Conservation (phyloP, 1,284 basidiomycete species). For the Sphaerobolus stellatus region DNA sequence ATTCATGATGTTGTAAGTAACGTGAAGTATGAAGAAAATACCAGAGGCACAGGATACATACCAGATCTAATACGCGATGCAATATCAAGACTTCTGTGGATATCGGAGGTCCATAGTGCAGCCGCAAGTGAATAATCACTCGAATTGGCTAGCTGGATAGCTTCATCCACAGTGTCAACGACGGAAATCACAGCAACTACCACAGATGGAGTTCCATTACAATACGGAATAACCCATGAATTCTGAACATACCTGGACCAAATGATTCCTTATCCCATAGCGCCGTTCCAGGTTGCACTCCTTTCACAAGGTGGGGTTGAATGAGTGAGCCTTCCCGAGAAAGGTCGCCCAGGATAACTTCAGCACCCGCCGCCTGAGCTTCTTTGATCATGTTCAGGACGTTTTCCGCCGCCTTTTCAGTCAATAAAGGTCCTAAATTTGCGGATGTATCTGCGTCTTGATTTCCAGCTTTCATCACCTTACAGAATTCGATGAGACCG, state of each 20-base stretch:
- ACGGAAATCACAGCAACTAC: no score
- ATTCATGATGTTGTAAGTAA: no score
- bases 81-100: slow-evolving; percentile 42
- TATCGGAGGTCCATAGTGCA: slow-evolving; percentile 60
- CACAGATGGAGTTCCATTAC: background rate
- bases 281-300: slow-evolving; percentile 49
- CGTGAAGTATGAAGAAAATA: no score
- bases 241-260: slow-evolving; percentile 39
- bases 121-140: slow-evolving; percentile 55
- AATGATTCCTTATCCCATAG: slow-evolving; percentile 59
- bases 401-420: slow-evolving; percentile 47
- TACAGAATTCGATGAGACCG: slow-evolving; percentile 32
- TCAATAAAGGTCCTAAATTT: slow-evolving; percentile 47
- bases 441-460: slow-evolving; percentile 13
- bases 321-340: slow-evolving; percentile 43
- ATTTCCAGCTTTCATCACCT: slow-evolving; percentile 38
- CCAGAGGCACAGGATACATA: no score
- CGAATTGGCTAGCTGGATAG: slow-evolving; percentile 52
- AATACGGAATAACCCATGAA: background rate
- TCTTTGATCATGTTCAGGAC: slow-evolving; percentile 51
- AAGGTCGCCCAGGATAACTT: slow-evolving; percentile 49
- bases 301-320: slow-evolving; percentile 53
- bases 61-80: slow-evolving; percentile 50
- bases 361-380: slow-evolving; percentile 51
- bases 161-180: slow-evolving; percentile 51